Evolutionary conservation across 2,329 filamentous ascomycete species (phyloP).

Genomic region (Ophiostoma sp.): DNA sequence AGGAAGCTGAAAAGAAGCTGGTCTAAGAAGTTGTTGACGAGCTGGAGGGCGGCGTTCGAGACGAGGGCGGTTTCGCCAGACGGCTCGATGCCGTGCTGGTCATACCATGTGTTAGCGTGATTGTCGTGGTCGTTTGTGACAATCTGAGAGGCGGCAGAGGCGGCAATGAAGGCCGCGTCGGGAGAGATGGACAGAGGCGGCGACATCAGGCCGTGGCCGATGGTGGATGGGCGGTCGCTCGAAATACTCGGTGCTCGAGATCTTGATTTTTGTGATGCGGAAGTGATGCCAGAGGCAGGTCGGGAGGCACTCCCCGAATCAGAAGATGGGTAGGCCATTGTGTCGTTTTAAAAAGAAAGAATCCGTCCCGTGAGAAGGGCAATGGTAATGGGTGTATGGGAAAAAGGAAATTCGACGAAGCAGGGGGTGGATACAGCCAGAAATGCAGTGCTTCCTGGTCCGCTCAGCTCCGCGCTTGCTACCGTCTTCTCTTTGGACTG

Average conservation of each 20-base stretch:
- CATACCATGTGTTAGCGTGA: constrained; percentile 67
- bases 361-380: constrained; percentile 6
- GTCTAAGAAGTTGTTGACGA: constrained; percentile 91
- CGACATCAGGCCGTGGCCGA: constrained; percentile 60
- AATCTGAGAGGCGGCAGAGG: constrained; percentile 85
- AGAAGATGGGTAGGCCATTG: constrained; percentile 28
- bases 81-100: constrained; percentile 66
- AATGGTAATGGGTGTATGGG: background rate
- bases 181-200: constrained; percentile 71
- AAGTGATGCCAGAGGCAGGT: constrained; percentile 33
- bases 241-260: constrained; percentile 66
- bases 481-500: constrained; percentile 2
- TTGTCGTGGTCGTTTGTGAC: constrained; percentile 85
- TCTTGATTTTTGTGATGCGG: constrained; percentile 34
- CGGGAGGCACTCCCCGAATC: constrained; percentile 27
- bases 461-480: constrained; percentile 5
- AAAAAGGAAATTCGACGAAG: background rate
- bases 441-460: background rate
- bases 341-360: constrained; percentile 1
- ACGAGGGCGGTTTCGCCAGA: constrained; percentile 70
- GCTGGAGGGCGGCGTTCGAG: constrained; percentile 67
- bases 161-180: constrained; percentile 81
- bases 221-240: constrained; percentile 67
- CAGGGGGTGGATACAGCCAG: background rate
- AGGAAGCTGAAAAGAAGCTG: constrained; percentile 90